Evolutionary conservation across 1,284 basidiomycete genomes (phyloP).

Genomic region (Cutaneotrichosporon dermatis): DNA sequence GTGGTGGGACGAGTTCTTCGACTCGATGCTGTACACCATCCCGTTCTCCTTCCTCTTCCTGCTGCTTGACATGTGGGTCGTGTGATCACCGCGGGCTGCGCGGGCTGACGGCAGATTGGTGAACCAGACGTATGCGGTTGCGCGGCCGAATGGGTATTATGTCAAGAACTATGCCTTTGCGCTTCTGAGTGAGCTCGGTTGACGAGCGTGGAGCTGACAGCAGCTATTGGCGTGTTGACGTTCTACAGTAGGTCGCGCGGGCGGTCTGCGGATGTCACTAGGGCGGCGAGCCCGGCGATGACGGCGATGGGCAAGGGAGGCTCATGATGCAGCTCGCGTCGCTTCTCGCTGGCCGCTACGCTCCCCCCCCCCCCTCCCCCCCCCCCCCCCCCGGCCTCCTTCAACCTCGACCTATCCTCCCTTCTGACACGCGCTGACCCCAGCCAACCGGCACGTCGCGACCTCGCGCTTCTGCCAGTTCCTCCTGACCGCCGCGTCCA

Average conservation of each 20-base stretch:
- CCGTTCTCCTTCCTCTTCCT: slow-evolving; percentile 46
- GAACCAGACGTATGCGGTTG: slow-evolving; percentile 15
- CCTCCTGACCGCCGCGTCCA: slow-evolving; percentile 30
- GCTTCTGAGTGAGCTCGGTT: slow-evolving; percentile 6
- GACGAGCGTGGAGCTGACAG: slow-evolving; percentile 1
- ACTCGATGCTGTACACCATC: slow-evolving; percentile 41
- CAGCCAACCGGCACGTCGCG: slow-evolving; percentile 6
- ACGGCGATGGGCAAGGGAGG: too few relatives aligned
- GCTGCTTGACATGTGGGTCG: slow-evolving; percentile 44
- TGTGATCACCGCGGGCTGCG: background rate
- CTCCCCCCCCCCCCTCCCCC: too few relatives aligned
- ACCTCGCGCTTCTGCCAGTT: slow-evolving; percentile 25
- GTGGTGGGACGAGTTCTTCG: slow-evolving; percentile 46
- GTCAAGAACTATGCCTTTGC: slow-evolving; percentile 18
- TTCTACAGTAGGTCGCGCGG: slow-evolving; percentile 32
- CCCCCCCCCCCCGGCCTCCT: background rate
- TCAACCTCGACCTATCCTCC: background rate
- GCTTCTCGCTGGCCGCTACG: too few relatives aligned
- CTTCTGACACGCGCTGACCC: background rate
- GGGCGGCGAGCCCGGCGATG: too few relatives aligned
- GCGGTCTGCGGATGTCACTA: background rate
- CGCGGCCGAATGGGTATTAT: slow-evolving; percentile 9
- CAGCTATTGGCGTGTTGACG: slow-evolving; percentile 39
- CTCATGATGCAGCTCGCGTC: background rate
- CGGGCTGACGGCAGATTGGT: slow-evolving; percentile 13